phyloP scores from a whole-genome alignment of 305 asterid species.

The Ruellia speciosa region DNA sequence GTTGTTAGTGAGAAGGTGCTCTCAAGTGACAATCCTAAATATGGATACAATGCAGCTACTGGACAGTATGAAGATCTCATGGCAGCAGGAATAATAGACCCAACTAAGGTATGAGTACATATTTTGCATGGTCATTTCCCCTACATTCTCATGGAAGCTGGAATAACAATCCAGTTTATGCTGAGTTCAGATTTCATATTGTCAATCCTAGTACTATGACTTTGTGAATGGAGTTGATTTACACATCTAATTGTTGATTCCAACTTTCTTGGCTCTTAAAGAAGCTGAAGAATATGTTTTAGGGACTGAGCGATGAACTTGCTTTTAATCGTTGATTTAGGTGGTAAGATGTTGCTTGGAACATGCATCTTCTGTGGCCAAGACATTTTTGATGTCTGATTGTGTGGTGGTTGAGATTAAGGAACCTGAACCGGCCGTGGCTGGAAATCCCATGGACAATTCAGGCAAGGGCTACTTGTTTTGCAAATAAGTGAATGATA shows the following conservation, averaged over 20 bases:
- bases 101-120: constrained; percentile 55
- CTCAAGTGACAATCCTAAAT: constrained; percentile 61
- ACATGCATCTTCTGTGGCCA: constrained; percentile 91
- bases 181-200: too few relatives aligned
- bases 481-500: too few relatives aligned
- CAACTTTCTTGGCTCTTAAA: too few relatives aligned
- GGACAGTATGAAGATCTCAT: constrained; percentile 83
- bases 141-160: background rate
- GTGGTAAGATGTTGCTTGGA: constrained; percentile 96
- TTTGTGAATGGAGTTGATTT: too few relatives aligned
- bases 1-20: constrained; percentile 98
- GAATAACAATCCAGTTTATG: too few relatives aligned
- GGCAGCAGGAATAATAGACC: constrained; percentile 96
- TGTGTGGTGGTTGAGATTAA: constrained; percentile 96
- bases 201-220: too few relatives aligned
- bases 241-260: too few relatives aligned
- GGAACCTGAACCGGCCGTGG: constrained; percentile 64
- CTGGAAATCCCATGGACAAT: constrained; percentile 89
- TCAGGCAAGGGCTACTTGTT: constrained; percentile 44
- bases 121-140: background rate
- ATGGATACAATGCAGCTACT: constrained; percentile 90
- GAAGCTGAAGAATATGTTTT: background rate
- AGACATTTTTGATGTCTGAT: constrained; percentile 94
- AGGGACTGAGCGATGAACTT: background rate
- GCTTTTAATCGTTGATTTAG: constrained; percentile 24